Base-by-base conservation (phyloP, 768 basidiomycete species). In the Lactarius quietus region DNA sequence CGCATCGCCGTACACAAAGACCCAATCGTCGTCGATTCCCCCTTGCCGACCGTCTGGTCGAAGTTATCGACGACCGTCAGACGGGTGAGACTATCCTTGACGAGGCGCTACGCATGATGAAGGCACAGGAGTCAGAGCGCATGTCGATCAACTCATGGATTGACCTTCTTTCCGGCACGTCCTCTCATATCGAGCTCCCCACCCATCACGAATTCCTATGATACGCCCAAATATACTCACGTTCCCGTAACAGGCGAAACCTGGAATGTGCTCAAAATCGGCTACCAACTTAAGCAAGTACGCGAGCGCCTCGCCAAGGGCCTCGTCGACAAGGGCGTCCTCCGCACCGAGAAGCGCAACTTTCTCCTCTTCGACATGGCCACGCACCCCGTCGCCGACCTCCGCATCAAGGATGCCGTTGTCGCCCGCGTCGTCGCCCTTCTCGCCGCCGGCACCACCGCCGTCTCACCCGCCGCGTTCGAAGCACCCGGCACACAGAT, bases 251-350 rank as follows among this genome's bases (percentile, higher is more conserved):
- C 73, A 98, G 95, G 96, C 62, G 96, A 99, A 79, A 98, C 96
- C 56, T 99, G 96, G 96, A 99, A 98, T 77, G 95, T 99, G 9
- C 94, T 98, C 89, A 98, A 98, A 79, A 98, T 99, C 61, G 95
- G 95, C 28, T 99, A 93, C 78, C 96, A 99, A 76, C 87, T 99
- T 55, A 98, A 98, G 76, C 96, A 98, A 78, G 96, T 98, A 45
- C 89, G 96, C 54, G 96, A 99, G 78, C 91, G 96, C 20, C 88
- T 99, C 45, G 95, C 95, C 17, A 99, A 99, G 75, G 84, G 96
- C 3, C 86, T 99, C 45, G 96, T 98, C 59, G 96, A 99, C 82
- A 99, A 99, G 77, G 97, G 96, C 71, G 87, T 99, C 43, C 85
- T 99, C n/a, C 90, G 97, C 58, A 99, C 96, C 18, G 97, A 98